phyloP scores from a whole-genome alignment of 495 filamentous ascomycete species.

The Acidomyces sp. region DNA sequence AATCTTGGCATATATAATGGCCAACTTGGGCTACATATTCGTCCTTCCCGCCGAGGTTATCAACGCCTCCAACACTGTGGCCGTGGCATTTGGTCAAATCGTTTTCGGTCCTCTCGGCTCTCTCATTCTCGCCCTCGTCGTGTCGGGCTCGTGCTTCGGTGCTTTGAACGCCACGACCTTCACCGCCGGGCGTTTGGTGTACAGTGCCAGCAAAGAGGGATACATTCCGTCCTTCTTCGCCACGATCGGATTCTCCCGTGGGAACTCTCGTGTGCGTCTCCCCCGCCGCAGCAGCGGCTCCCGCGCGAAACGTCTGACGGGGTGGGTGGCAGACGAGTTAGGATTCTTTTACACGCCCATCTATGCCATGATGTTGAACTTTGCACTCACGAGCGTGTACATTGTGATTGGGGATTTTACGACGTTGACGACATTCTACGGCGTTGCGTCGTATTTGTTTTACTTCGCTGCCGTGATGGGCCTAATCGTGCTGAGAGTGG shows the following conservation, averaged over 20 bases:
- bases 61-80: conserved; percentile 78
- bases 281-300: conserved; percentile 12
- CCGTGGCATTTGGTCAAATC: conserved; percentile 81
- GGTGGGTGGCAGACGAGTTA: conserved; percentile 28
- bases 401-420: conserved; percentile 78
- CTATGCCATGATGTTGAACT: conserved; percentile 75
- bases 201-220: conserved; percentile 88
- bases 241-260: conserved; percentile 51
- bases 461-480: conserved; percentile 94
- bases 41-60: conserved; percentile 74
- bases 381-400: conserved; percentile 55
- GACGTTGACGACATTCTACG: conserved; percentile 90
- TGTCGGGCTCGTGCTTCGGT: conserved; percentile 71
- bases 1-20: conserved; percentile 76
- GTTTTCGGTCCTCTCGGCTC: conserved; percentile 78
- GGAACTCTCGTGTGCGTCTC: conserved; percentile 18
- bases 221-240: conserved; percentile 79
- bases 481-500: conserved; percentile 78
- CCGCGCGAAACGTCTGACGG: conserved; percentile 14
- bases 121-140: conserved; percentile 75
- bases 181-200: conserved; percentile 81
- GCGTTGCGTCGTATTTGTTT: conserved; percentile 90
- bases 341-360: conserved; percentile 69
- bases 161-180: conserved; percentile 92
- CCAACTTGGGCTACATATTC: conserved; percentile 86